These are phyloP conservation scores for Pythium inflatum DNA, from an alignment of 352 stramenopile species.

Conservation along the genomic window DNA sequence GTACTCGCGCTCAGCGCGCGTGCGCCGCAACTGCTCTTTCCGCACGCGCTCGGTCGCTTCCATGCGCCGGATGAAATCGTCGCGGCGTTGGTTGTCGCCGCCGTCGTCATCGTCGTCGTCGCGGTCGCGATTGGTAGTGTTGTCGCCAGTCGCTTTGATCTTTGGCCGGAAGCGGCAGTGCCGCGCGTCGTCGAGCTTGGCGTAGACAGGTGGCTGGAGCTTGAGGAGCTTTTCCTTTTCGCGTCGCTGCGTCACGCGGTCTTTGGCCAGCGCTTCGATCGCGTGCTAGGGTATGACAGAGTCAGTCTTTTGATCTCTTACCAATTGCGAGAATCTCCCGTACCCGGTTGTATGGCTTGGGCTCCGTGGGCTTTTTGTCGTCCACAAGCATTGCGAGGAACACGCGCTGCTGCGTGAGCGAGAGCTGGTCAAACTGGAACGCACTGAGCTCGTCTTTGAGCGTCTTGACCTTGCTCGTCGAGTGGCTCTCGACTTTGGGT, in stretches of 20 bases:
- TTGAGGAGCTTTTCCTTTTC: conserved; percentile 40
- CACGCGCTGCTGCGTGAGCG: conserved; percentile 59
- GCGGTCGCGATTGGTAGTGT: conserved; percentile 15
- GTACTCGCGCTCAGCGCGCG: conserved; percentile 61
- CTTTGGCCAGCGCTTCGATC: conserved; percentile 53
- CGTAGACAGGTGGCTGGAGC: conserved; percentile 37
- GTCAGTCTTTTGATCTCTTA: background rate
- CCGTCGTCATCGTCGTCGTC: conserved; percentile 48
- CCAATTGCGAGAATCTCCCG: conserved; percentile 17
- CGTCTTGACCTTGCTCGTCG: conserved; percentile 38
- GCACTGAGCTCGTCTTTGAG: conserved; percentile 62
- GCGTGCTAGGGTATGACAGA: conserved; percentile 29
- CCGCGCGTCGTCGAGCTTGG: conserved; percentile 58
- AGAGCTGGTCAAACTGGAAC: conserved; percentile 67
- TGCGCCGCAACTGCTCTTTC: conserved; percentile 60
- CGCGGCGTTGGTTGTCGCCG: conserved; percentile 37
- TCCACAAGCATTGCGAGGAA: conserved; percentile 60
- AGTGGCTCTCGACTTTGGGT: conserved; percentile 31
- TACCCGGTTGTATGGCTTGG: conserved; percentile 41
- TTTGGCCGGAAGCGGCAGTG: conserved; percentile 64
- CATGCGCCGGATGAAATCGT: conserved; percentile 78
- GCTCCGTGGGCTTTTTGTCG: conserved; percentile 23
- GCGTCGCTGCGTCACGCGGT: conserved; percentile 40
- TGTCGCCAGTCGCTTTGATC: conserved; percentile 35
- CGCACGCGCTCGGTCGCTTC: conserved; percentile 68